Percentiles rank a stretch among this genome's conserved stretches.
These are phyloP conservation scores for Syzygium malaccense DNA, from an alignment of 441 rosid species.

Conservation along the genomic window DNA sequence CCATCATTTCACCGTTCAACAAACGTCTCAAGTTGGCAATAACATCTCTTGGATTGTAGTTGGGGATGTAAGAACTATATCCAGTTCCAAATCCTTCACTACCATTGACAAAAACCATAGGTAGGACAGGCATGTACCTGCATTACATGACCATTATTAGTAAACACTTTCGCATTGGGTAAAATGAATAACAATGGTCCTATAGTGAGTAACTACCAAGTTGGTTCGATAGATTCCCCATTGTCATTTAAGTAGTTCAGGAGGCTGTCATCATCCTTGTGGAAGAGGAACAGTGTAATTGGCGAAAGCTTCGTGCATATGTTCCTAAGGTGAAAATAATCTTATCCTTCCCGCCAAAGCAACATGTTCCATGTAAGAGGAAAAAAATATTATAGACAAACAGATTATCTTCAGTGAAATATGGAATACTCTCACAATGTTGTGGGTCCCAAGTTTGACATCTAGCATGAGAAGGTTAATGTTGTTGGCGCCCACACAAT, in stretches of 20 bases:
- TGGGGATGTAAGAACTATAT: slow-evolving; percentile 90
- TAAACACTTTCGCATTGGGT: background rate
- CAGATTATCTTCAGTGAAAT: background rate
- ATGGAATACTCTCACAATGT: slow-evolving; percentile 32
- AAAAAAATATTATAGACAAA: background rate
- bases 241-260: slow-evolving; percentile 87
- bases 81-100: slow-evolving; percentile 98
- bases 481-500: slow-evolving; percentile 92
- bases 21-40: slow-evolving; percentile 61
- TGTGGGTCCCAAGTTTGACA: slow-evolving; percentile 90
- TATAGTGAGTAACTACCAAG: slow-evolving; percentile 37
- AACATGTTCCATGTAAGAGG: background rate
- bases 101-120: slow-evolving; percentile 84
- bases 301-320: slow-evolving; percentile 69
- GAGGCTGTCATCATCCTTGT: slow-evolving; percentile 80
- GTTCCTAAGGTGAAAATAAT: slow-evolving; percentile 87
- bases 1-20: slow-evolving; percentile 66
- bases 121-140: slow-evolving; percentile 93
- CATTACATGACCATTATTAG: slow-evolving; percentile 3
- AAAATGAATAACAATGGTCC: background rate
- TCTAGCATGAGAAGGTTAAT: slow-evolving; percentile 71
- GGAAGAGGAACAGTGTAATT: slow-evolving; percentile 63
- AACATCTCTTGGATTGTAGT: slow-evolving; percentile 86
- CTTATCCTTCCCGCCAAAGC: slow-evolving; percentile 79
- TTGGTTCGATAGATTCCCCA: slow-evolving; percentile 79